Percentiles rank a stretch among this genome's conserved stretches.
Evolutionary conservation across 306 rosid species (phyloP).

Genomic region (Cucumis hystrix): DNA sequence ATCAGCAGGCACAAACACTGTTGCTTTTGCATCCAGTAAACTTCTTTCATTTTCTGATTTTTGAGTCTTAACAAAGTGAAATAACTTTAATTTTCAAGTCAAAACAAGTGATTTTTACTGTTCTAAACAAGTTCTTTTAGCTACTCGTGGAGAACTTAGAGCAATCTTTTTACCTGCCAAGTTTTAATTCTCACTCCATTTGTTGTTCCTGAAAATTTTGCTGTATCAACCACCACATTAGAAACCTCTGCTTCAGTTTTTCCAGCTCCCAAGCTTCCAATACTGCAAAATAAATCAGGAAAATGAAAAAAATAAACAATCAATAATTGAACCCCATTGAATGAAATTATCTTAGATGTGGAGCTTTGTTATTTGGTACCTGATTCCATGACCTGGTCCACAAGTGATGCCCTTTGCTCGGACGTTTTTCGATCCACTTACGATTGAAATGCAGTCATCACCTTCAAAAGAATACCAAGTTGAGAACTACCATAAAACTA

Average conservation of each 20-base stretch:
- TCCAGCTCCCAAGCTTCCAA: constrained; percentile 76
- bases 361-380: constrained; percentile 23
- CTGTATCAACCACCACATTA: constrained; percentile 43
- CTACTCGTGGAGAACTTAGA: not conserved
- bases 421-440: constrained; percentile 55
- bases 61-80: not conserved
- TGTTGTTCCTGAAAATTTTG: constrained; percentile 41
- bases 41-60: not conserved
- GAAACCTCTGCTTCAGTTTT: constrained; percentile 52
- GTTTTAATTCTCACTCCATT: constrained; percentile 90
- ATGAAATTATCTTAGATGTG: not conserved
- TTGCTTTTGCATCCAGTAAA: constrained; percentile 3
- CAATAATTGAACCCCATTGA: not conserved
- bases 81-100: not conserved
- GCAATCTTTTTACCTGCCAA: constrained; percentile 53
- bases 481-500: not conserved
- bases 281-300: constrained; percentile 21
- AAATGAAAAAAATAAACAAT: not conserved
- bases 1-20: not conserved
- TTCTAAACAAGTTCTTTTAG: not conserved
- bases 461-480: constrained; percentile 22
- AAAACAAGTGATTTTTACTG: not conserved
- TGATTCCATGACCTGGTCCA: constrained; percentile 97
- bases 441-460: constrained; percentile 84
- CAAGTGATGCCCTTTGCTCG: constrained; percentile 38